phyloP scores from a whole-genome alignment of 768 basidiomycete species.

The Phanerochaete carnosa region DNA sequence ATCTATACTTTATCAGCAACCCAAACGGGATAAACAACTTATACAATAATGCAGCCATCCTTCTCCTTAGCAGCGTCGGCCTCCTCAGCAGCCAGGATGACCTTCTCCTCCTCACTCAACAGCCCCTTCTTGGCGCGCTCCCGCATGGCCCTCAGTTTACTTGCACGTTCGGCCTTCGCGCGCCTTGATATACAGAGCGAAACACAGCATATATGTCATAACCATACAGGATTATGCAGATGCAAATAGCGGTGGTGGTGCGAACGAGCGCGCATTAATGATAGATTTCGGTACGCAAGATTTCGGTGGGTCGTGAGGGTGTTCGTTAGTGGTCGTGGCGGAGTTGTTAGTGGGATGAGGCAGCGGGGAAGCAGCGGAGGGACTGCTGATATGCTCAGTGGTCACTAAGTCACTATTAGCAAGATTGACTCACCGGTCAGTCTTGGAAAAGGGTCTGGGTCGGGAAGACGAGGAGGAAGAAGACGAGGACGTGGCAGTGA shows the following conservation, averaged over 20 bases:
- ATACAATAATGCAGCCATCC: slow-evolving; percentile 42
- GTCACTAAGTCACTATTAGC: slow-evolving; percentile 23
- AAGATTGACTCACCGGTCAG: slow-evolving; percentile 60
- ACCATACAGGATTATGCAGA: slow-evolving; percentile 42
- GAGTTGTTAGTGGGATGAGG: slow-evolving; percentile 20
- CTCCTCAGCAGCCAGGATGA: slow-evolving; percentile 51
- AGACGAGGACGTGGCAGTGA: slow-evolving; percentile 12
- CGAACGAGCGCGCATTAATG: slow-evolving; percentile 46
- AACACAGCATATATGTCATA: slow-evolving; percentile 15
- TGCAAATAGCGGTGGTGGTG: slow-evolving; percentile 67
- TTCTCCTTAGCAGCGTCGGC: slow-evolving; percentile 35
- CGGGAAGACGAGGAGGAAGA: slow-evolving; percentile 7
- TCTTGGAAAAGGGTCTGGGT: slow-evolving; percentile 38
- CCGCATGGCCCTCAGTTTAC: slow-evolving; percentile 64
- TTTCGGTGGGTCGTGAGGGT: slow-evolving; percentile 16
- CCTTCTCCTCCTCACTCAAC: slow-evolving; percentile 64
- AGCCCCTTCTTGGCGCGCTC: slow-evolving; percentile 76
- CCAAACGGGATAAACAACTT: slow-evolving; percentile 14
- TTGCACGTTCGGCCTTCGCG: slow-evolving; percentile 72
- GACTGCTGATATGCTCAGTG: slow-evolving; percentile 64
- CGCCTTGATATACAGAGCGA: slow-evolving; percentile 41
- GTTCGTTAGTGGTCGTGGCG: slow-evolving; percentile 17
- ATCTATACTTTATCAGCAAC: not conserved
- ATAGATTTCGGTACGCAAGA: slow-evolving; percentile 26
- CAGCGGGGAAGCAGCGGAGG: slow-evolving; percentile 24